Conservation (phyloP, 805 yeast genomes). For the Saturnispora galanensis region DNA sequence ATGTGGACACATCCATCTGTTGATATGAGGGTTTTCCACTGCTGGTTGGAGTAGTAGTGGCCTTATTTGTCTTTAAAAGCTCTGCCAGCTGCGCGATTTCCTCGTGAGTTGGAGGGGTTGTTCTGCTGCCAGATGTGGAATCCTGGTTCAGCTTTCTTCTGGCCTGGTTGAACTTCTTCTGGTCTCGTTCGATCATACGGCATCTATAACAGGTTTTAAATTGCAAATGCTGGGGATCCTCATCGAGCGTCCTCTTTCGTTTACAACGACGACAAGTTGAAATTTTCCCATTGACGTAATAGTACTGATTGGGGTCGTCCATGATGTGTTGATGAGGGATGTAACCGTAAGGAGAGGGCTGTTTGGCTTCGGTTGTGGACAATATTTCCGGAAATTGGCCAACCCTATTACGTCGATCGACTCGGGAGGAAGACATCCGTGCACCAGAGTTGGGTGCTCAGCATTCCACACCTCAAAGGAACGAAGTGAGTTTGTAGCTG, state of each 20-base stretch:
- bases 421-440: background rate
- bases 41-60: slow-evolving; percentile 6
- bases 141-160: slow-evolving; percentile 17
- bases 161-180: slow-evolving; percentile 24
- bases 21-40: slow-evolving; percentile 10
- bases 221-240: slow-evolving; percentile 45
- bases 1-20: slow-evolving; percentile 7
- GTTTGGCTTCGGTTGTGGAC: no score
- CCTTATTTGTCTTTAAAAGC: slow-evolving; percentile 7
- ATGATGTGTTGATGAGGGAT: background rate
- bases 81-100: slow-evolving; percentile 15
- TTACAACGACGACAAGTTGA: slow-evolving; percentile 48
- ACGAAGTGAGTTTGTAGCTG: no score
- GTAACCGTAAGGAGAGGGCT: background rate
- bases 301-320: slow-evolving; percentile 11
- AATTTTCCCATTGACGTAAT: slow-evolving; percentile 26
- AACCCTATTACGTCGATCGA: slow-evolving; percentile 1
- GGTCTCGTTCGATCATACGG: slow-evolving; percentile 42
- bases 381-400: no score
- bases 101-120: slow-evolving; percentile 13
- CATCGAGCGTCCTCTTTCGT: slow-evolving; percentile 44
- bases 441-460: slow-evolving; percentile 1
- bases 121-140: slow-evolving; percentile 12
- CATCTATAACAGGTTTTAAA: slow-evolving; percentile 52
- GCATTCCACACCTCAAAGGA: background rate